Conservation (phyloP, 2,329 filamentous ascomycete species). For the Sarocladiaceae sp. region DNA sequence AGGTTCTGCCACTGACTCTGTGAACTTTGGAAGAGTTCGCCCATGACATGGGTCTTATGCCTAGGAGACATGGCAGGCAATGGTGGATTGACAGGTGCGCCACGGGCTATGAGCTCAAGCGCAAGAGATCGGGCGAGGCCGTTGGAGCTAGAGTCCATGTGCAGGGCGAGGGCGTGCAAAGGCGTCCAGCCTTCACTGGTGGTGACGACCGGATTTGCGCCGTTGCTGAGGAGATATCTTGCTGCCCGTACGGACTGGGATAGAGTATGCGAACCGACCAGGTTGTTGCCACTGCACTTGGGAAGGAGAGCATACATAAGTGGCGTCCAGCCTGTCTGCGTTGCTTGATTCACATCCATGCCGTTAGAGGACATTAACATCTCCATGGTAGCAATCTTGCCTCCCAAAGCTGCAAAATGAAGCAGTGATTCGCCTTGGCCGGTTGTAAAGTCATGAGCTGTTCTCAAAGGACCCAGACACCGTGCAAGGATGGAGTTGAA, state of each 20-base stretch:
- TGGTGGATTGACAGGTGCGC: constrained; percentile 10
- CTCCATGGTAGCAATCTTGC: too few species aligned
- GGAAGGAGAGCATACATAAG: constrained; percentile 21
- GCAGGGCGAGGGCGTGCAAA: constrained; percentile 17
- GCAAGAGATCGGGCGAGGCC: constrained; percentile 10
- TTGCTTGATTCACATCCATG: constrained; percentile 17
- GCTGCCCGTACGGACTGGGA: constrained; percentile 11
- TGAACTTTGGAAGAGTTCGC: not conserved
- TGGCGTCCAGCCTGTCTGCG: constrained; percentile 23
- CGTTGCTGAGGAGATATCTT: constrained; percentile 17
- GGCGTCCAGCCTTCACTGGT: constrained; percentile 21
- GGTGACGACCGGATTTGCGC: constrained; percentile 14
- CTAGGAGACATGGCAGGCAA: constrained; percentile 6
- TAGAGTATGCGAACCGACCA: not conserved
- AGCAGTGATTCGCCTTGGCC: too few species aligned
- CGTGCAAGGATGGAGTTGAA: too few species aligned
- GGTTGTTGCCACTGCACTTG: not conserved
- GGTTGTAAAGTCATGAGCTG: too few species aligned
- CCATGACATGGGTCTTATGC: not conserved
- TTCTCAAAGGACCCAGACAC: too few species aligned
- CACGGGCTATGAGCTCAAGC: constrained; percentile 10
- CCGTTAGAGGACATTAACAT: too few species aligned
- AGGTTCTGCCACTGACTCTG: not conserved
- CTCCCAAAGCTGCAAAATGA: too few species aligned
- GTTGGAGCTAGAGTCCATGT: constrained; percentile 4